These are phyloP conservation scores for Aureobasidium sp. DNA, from an alignment of 2,329 filamentous ascomycete genomes.

Conservation along the genomic window DNA sequence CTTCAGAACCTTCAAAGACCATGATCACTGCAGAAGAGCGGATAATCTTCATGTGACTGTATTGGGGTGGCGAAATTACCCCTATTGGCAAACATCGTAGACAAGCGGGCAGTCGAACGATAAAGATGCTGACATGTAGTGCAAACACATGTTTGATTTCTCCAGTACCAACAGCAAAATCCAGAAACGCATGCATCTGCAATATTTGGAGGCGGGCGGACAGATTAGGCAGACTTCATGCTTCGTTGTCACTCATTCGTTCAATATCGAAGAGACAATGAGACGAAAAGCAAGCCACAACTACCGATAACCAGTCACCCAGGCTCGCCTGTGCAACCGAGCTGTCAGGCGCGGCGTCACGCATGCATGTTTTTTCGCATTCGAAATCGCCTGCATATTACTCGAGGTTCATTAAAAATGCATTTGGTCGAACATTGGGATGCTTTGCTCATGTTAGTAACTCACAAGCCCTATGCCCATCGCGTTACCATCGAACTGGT, in stretches of 20 bases:
- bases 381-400: conserved; percentile 6
- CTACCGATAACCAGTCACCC: conserved; percentile 1
- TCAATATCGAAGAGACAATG: neutral
- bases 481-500: neutral
- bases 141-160: neutral
- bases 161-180: neutral
- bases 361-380: conserved; percentile 11
- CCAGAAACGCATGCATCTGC: neutral
- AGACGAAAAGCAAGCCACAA: neutral
- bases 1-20: neutral
- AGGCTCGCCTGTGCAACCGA: conserved; percentile 6
- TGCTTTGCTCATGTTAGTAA: neutral
- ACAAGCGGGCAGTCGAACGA: neutral
- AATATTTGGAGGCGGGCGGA: neutral
- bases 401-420: neutral
- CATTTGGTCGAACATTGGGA: neutral
- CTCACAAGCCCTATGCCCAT: too few species aligned
- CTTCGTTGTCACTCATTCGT: neutral
- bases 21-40: too few species aligned
- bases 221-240: neutral
- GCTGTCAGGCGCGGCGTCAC: conserved; percentile 1
- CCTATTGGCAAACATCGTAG: neutral
- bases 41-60: too few species aligned
- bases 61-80: neutral
- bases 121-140: neutral